Evolutionary conservation across 2,329 filamentous ascomycete genomes (phyloP).

Genomic region (Huntiella decipiens): DNA sequence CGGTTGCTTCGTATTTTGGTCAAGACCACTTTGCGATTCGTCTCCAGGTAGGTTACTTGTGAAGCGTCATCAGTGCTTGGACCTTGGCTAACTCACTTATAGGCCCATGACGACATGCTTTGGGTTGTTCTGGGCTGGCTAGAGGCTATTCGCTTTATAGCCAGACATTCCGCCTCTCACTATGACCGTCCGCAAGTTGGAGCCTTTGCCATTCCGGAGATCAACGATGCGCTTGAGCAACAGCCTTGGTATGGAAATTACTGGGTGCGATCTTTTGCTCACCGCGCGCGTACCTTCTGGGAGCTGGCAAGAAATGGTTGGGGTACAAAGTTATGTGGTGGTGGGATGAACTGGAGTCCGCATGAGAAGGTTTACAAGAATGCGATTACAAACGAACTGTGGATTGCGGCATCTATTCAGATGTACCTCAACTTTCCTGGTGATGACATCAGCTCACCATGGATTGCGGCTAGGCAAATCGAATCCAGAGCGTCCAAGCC

Average conservation of each 20-base stretch:
- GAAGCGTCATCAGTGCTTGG: not conserved
- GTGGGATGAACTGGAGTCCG: conserved; percentile 85
- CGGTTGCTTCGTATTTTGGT: conserved; percentile 64
- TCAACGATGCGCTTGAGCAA: conserved; percentile 20
- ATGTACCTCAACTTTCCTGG: conserved; percentile 88
- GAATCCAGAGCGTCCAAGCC: conserved; percentile 14
- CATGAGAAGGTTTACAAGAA: conserved; percentile 75
- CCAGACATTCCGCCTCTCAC: conserved; percentile 46
- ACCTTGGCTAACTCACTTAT: conserved; percentile 12
- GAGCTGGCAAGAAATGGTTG: conserved; percentile 61
- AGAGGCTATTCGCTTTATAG: conserved; percentile 59
- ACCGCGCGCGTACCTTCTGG: conserved; percentile 72
- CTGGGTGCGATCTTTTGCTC: conserved; percentile 60
- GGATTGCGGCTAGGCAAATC: conserved; percentile 18
- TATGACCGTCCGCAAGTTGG: conserved; percentile 22
- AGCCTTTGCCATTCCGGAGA: conserved; percentile 13
- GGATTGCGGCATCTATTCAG: conserved; percentile 60
- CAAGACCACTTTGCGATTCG: conserved; percentile 61
- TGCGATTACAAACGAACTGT: conserved; percentile 86
- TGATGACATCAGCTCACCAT: conserved; percentile 55
- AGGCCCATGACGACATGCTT: conserved; percentile 86
- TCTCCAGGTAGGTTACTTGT: conserved; percentile 24
- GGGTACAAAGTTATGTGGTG: conserved; percentile 62
- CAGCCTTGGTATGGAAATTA: conserved; percentile 56
- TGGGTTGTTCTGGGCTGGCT: conserved; percentile 92